These are phyloP conservation scores for Hypoxylon rubiginosum DNA, from an alignment of 2,329 filamentous ascomycete species.

Conservation along the genomic window DNA sequence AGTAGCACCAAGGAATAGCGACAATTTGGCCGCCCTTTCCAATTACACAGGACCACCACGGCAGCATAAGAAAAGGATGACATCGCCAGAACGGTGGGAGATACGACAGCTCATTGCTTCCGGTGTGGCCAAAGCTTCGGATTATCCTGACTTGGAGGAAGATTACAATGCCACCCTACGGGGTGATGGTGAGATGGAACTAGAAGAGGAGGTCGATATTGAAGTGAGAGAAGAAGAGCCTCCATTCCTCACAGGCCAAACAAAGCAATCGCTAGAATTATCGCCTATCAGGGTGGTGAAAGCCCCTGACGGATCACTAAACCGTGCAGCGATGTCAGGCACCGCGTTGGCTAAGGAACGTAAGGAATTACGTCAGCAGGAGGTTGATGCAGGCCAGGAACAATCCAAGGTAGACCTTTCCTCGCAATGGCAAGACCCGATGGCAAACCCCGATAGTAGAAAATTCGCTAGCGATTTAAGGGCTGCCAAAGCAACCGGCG, in stretches of 20 bases:
- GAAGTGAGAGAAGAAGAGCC: slow-evolving; percentile 97
- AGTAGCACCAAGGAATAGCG: slow-evolving; percentile 56
- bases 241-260: slow-evolving; percentile 94
- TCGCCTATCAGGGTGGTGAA: slow-evolving; percentile 97
- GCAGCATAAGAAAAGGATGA: slow-evolving; percentile 89
- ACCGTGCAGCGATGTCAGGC: slow-evolving; percentile 94
- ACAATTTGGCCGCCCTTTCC: slow-evolving; percentile 73
- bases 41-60: slow-evolving; percentile 66
- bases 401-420: slow-evolving; percentile 85
- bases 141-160: slow-evolving; percentile 94
- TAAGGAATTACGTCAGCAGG: slow-evolving; percentile 88
- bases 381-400: slow-evolving; percentile 82
- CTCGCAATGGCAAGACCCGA: slow-evolving; percentile 96
- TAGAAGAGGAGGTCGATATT: slow-evolving; percentile 97
- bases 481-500: slow-evolving; percentile 70
- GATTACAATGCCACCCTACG: slow-evolving; percentile 91
- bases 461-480: slow-evolving; percentile 92
- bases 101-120: slow-evolving; percentile 97
- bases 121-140: slow-evolving; percentile 90
- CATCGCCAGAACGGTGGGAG: slow-evolving; percentile 96
- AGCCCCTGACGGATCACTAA: slow-evolving; percentile 97
- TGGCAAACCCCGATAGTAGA: slow-evolving; percentile 86
- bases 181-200: slow-evolving; percentile 87
- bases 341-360: slow-evolving; percentile 90
- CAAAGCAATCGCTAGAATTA: slow-evolving; percentile 93